phyloP scores from a whole-genome alignment of 106 monocot genomes.

The Alisma plantagoaquatica region DNA sequence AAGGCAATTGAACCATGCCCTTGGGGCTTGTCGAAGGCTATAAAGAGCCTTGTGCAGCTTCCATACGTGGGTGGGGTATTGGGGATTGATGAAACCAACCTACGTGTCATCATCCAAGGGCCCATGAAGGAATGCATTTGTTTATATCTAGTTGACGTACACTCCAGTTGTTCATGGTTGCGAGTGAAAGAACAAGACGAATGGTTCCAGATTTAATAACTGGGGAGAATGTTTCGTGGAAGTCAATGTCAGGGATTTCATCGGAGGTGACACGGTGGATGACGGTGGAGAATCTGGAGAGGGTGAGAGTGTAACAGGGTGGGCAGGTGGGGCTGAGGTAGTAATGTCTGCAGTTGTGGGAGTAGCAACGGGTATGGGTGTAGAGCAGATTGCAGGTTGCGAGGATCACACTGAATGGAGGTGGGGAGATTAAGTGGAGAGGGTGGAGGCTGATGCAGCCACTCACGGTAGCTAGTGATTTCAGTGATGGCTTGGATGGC shows the following conservation, averaged over 20 bases:
- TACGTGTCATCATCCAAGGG: background rate
- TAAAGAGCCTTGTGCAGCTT: background rate
- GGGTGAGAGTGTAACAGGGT: too few relatives aligned
- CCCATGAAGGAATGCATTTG: slow-evolving; percentile 2
- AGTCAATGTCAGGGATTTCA: background rate
- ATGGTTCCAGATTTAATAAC: background rate
- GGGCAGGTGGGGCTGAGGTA: too few relatives aligned
- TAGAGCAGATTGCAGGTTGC: too few relatives aligned
- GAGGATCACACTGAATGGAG: too few relatives aligned
- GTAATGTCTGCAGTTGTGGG: too few relatives aligned
- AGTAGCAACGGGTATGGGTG: too few relatives aligned
- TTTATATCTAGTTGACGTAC: background rate
- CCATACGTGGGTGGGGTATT: background rate
- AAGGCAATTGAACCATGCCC: background rate
- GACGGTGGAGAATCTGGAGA: too few relatives aligned
- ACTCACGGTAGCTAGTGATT: too few relatives aligned
- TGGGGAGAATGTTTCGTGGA: background rate
- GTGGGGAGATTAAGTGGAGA: too few relatives aligned
- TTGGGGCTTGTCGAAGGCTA: background rate
- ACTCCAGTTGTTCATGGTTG: background rate
- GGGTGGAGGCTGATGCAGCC: too few relatives aligned
- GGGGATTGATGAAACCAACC: background rate
- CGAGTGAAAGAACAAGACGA: background rate
- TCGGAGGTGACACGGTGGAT: too few relatives aligned
- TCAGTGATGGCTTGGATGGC: too few relatives aligned